These are phyloP conservation scores for Fusarium odoratissimum DNA, from an alignment of 2,329 filamentous ascomycete genomes.

Conservation along the genomic window DNA sequence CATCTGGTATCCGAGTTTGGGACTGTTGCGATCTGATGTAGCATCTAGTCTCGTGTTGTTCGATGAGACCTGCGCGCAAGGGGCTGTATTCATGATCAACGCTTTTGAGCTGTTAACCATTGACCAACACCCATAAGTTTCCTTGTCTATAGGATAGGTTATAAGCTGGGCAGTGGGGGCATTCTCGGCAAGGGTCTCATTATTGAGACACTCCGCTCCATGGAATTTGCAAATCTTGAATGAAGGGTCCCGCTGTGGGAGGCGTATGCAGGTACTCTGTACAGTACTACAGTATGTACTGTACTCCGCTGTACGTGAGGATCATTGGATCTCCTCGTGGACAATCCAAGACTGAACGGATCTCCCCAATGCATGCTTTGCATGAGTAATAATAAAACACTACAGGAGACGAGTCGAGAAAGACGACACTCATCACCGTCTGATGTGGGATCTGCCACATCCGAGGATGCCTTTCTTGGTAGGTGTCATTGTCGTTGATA, in stretches of 20 bases:
- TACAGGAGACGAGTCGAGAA: background rate
- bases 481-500: conserved; percentile 17
- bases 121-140: background rate
- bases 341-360: conserved; percentile 6
- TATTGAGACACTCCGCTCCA: background rate
- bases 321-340: background rate
- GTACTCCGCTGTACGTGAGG: background rate
- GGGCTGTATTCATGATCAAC: conserved; percentile 5
- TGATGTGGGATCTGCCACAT: conserved; percentile 14
- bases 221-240: conserved; percentile 23
- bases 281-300: conserved; percentile 4
- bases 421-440: background rate
- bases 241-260: conserved; percentile 3
- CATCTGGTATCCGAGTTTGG: background rate
- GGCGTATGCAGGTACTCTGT: conserved; percentile 27
- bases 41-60: background rate
- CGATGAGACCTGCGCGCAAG: background rate
- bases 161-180: conserved; percentile 9
- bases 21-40: conserved; percentile 2
- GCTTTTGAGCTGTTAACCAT: conserved; percentile 1
- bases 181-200: background rate
- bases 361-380: conserved; percentile 4
- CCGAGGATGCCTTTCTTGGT: conserved; percentile 13
- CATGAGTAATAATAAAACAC: background rate
- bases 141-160: background rate